A percentile compares a stretch with the other conserved stretches of the same genome.
These are phyloP conservation scores for Priceomyces melissophilus DNA, from an alignment of 805 yeast species.

Conservation along the genomic window DNA sequence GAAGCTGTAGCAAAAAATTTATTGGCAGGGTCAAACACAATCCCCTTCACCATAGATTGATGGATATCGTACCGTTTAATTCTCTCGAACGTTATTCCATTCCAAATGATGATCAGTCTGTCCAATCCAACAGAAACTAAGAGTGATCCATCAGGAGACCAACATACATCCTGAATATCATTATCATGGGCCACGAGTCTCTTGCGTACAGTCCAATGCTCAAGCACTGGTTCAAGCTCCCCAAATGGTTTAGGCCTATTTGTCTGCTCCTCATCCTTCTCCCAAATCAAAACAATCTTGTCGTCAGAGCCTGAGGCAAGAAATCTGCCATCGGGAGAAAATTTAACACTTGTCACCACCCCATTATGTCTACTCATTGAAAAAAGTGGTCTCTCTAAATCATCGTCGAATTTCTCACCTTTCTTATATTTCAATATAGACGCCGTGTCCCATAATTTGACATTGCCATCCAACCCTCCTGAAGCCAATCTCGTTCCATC, in stretches of 20 bases:
- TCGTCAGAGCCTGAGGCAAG: slow-evolving; percentile 96
- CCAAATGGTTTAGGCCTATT: slow-evolving; percentile 67
- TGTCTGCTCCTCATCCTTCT: slow-evolving; percentile 66
- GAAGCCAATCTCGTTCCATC: slow-evolving; percentile 87
- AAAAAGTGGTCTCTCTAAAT: slow-evolving; percentile 56
- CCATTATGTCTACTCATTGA: slow-evolving; percentile 96
- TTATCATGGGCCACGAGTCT: slow-evolving; percentile 95
- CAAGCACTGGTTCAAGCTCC: slow-evolving; percentile 64
- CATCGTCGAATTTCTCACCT: slow-evolving; percentile 12
- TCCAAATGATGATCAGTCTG: slow-evolving; percentile 90
- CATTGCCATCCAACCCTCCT: slow-evolving; percentile 90
- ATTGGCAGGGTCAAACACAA: slow-evolving; percentile 96
- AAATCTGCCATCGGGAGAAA: slow-evolving; percentile 88
- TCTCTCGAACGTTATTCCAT: slow-evolving; percentile 85
- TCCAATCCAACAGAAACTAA: slow-evolving; percentile 94
- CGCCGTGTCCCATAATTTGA: slow-evolving; percentile 78
- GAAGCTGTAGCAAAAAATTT: slow-evolving; percentile 96
- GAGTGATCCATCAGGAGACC: slow-evolving; percentile 94
- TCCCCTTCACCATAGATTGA: slow-evolving; percentile 93
- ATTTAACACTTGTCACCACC: slow-evolving; percentile 89
- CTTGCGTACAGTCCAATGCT: slow-evolving; percentile 92
- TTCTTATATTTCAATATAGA: slow-evolving; percentile 45
- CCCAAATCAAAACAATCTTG: slow-evolving; percentile 88
- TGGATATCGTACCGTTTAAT: slow-evolving; percentile 88
- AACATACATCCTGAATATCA: slow-evolving; percentile 95